phyloP scores from a whole-genome alignment of 2,329 filamentous ascomycete genomes.

The Penicillium sp. region DNA sequence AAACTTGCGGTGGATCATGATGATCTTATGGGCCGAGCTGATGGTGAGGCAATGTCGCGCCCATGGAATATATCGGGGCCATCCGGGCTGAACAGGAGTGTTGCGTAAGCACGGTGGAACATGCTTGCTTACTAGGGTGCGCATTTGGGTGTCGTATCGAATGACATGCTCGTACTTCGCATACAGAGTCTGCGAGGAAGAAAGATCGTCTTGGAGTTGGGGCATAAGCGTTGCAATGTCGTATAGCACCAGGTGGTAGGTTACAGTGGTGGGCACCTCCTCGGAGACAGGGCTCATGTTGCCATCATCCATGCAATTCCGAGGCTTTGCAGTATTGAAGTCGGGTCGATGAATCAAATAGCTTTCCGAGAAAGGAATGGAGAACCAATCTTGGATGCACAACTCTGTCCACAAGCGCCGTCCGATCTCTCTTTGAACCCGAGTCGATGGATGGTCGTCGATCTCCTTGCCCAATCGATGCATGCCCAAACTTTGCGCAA shows the following conservation, averaged over 20 bases:
- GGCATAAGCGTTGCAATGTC: slow-evolving; percentile 40
- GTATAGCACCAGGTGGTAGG: slow-evolving; percentile 40
- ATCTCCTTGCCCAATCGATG: slow-evolving; percentile 37
- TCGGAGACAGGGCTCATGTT: slow-evolving; percentile 26
- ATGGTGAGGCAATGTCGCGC: slow-evolving; percentile 40
- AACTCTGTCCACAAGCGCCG: slow-evolving; percentile 42
- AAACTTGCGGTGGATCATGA: slow-evolving; percentile 47
- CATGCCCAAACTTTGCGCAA: slow-evolving; percentile 50
- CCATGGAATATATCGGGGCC: slow-evolving; percentile 45
- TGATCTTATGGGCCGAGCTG: slow-evolving; percentile 45
- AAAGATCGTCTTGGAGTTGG: slow-evolving; percentile 39
- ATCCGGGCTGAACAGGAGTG: slow-evolving; percentile 33
- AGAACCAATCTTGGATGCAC: slow-evolving; percentile 46
- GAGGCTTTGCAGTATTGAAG: slow-evolving; percentile 35
- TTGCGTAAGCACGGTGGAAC: slow-evolving; percentile 38
- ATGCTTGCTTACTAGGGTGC: slow-evolving; percentile 32
- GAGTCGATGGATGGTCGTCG: slow-evolving; percentile 20
- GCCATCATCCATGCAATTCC: slow-evolving; percentile 35
- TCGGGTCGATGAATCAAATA: slow-evolving; percentile 39
- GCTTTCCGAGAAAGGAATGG: slow-evolving; percentile 40
- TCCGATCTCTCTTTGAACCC: slow-evolving; percentile 35
- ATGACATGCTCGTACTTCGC: slow-evolving; percentile 44
- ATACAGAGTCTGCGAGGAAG: slow-evolving; percentile 34
- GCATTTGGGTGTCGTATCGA: slow-evolving; percentile 41
- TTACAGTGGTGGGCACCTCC: slow-evolving; percentile 35